These are phyloP conservation scores for Marasmius oreades DNA, from an alignment of 1,284 basidiomycete species.

Conservation along the genomic window DNA sequence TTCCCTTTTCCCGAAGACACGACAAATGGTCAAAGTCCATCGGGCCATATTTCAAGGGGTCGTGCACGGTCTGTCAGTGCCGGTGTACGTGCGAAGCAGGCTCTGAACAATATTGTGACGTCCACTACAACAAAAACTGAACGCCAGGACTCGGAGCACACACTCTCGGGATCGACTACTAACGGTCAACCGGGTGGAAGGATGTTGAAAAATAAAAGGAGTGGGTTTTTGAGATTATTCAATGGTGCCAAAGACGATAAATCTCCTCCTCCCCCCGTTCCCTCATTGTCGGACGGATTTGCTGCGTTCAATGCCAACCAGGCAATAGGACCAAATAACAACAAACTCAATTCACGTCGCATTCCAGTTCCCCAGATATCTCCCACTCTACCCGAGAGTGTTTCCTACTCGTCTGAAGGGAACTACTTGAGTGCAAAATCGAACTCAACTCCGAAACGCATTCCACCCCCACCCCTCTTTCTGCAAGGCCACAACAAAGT, in stretches of 20 bases:
- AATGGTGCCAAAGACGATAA: slow-evolving; percentile 51
- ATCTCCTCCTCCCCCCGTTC: slow-evolving; percentile 50
- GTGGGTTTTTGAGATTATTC: slow-evolving; percentile 78
- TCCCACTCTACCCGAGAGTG: slow-evolving; percentile 18
- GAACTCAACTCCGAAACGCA: slow-evolving; percentile 30
- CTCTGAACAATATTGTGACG: slow-evolving; percentile 39
- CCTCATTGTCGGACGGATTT: slow-evolving; percentile 39
- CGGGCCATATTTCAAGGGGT: slow-evolving; percentile 27
- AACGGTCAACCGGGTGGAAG: slow-evolving; percentile 34
- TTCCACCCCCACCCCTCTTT: slow-evolving; percentile 40
- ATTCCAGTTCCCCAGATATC: slow-evolving; percentile 43
- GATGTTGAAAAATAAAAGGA: slow-evolving; percentile 66
- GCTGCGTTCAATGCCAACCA: slow-evolving; percentile 28
- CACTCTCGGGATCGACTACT: slow-evolving; percentile 13
- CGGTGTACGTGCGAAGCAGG: slow-evolving; percentile 47
- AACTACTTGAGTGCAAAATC: slow-evolving; percentile 6
- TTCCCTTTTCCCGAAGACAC: slow-evolving; percentile 28
- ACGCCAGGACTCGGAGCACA: slow-evolving; percentile 35
- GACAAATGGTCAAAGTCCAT: slow-evolving; percentile 24
- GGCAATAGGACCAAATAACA: slow-evolving; percentile 23
- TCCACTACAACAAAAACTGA: slow-evolving; percentile 33
- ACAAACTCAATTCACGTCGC: slow-evolving; percentile 29
- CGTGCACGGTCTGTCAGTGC: slow-evolving; percentile 61
- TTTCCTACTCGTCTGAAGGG: not conserved
- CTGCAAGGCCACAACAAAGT: slow-evolving; percentile 28